Percentiles rank a stretch among this genome's conserved stretches.
Conservation (phyloP, 148 eudicot genomes). For the Rhododendron ovatum region DNA sequence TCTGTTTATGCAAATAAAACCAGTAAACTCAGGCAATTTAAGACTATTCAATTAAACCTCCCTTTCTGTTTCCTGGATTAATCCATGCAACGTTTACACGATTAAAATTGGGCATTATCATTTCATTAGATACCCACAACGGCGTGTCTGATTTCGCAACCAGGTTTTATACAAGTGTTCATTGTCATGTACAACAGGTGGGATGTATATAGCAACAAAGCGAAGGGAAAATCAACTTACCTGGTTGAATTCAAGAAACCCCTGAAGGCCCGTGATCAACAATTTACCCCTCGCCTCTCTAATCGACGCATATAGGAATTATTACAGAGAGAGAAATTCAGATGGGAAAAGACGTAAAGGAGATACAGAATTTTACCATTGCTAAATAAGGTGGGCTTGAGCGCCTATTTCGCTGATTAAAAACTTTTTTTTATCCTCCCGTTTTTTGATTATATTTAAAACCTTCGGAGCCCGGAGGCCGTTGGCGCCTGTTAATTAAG, state of each 20-base stretch:
- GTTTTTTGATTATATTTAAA: background rate
- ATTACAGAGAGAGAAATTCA: background rate
- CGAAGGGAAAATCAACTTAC: background rate
- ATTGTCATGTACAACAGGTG: background rate
- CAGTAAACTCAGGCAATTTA: background rate
- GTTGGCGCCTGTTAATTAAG: background rate
- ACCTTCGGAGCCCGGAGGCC: background rate
- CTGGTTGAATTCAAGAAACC: background rate
- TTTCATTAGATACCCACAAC: background rate
- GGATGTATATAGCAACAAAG: background rate
- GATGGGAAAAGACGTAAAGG: background rate
- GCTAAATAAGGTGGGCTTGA: background rate
- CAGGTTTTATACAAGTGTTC: background rate
- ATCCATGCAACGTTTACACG: background rate
- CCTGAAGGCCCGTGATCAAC: background rate
- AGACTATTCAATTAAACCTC: background rate
- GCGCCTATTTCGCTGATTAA: conserved; percentile 15
- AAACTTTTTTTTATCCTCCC: no score
- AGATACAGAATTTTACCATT: background rate
- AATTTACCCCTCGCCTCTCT: background rate
- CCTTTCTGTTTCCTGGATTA: background rate
- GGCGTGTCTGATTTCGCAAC: background rate
- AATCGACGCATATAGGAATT: background rate
- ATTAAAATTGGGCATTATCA: background rate
- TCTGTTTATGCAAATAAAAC: no score